Evolutionary conservation across 495 filamentous ascomycete species (phyloP).

Genomic region (Cairneyella variabilis): DNA sequence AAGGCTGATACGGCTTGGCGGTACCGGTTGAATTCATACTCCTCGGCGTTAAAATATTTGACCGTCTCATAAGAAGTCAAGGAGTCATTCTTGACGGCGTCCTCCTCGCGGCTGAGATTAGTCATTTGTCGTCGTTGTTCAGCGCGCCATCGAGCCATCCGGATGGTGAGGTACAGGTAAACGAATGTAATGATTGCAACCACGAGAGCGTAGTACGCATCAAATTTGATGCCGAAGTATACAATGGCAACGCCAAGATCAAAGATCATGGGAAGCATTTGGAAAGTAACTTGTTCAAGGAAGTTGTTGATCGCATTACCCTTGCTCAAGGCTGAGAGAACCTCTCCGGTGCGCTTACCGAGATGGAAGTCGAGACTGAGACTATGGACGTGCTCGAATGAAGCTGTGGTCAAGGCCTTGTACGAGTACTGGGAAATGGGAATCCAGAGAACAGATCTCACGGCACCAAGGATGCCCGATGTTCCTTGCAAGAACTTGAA

Average conservation of each 20-base stretch:
- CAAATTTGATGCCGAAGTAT: slow-evolving; percentile 77
- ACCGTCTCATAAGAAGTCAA: slow-evolving; percentile 98
- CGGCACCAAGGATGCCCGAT: slow-evolving; percentile 79
- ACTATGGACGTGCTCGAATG: slow-evolving; percentile 94
- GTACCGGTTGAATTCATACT: slow-evolving; percentile 87
- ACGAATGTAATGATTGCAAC: slow-evolving; percentile 90
- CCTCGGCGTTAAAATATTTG: slow-evolving; percentile 97
- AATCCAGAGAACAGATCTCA: slow-evolving; percentile 84
- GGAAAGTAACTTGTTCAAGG: slow-evolving; percentile 91
- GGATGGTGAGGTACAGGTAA: slow-evolving; percentile 92
- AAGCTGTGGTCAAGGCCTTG: slow-evolving; percentile 85
- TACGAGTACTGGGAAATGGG: slow-evolving; percentile 96
- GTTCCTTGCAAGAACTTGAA: slow-evolving; percentile 84
- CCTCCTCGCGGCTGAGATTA: slow-evolving; percentile 88
- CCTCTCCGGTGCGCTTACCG: slow-evolving; percentile 94
- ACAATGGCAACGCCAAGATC: slow-evolving; percentile 84
- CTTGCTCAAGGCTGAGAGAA: slow-evolving; percentile 91
- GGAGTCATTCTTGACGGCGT: slow-evolving; percentile 97
- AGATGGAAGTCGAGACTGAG: slow-evolving; percentile 96
- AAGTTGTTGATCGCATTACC: slow-evolving; percentile 96
- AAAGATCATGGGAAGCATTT: slow-evolving; percentile 89
- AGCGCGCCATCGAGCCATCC: slow-evolving; percentile 89
- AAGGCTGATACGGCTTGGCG: slow-evolving; percentile 73
- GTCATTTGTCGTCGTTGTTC: slow-evolving; percentile 90
- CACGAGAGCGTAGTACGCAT: slow-evolving; percentile 89